Base-by-base conservation (phyloP, 306 rosid genomes). In the Lotus japonicus region DNA sequence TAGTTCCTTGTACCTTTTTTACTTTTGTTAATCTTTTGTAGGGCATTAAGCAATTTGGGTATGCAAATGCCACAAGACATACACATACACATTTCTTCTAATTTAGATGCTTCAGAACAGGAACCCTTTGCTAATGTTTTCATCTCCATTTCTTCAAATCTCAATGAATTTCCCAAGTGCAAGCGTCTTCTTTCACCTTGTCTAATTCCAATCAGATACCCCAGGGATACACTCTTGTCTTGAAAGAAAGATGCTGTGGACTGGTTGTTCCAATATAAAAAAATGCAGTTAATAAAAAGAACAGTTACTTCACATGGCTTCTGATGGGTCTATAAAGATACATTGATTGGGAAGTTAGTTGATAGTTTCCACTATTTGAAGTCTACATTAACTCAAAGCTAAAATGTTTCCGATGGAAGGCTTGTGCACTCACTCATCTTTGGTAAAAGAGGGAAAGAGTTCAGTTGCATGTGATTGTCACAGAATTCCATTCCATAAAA, bases 221-320 rank as follows among this genome's bases (percentile, higher is more conserved):
- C 98, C 1, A 92, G 82, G 0, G 96, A 81, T 11, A 84, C 82
- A 64, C 96, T 85, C 6, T 44, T 85, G 77, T 92, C 96, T 79
- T 85, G 87, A 66, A 89, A 92, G 86, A 87, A 92, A 4, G 98
- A 92, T 31, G 90, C 91, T 1, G 89, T 80, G 18, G 98, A 92
- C 98, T 92, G 79, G n/a, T 73, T 73, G 42, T 57, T 69, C 43
- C 70, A 81, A 45, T 58, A 43, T 2, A 57, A 46, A 9, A 70
- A 9, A 31, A 59, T 12, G 15, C 11, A 23, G 56, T 66, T 14
- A 8, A 49, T 21, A 67, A 31, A 67, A 31, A 61, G 4, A 33
- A 9, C 14, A 62, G 15, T 56, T 35, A 57, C 46, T 59, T 55
- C 53, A 61, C 64, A 59, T 43, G 31, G 55, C 31, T 58, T 63